Percentiles rank a stretch among this genome's conserved stretches.
Conservation (phyloP, 768 basidiomycete species). For the Lactarius sp. region DNA sequence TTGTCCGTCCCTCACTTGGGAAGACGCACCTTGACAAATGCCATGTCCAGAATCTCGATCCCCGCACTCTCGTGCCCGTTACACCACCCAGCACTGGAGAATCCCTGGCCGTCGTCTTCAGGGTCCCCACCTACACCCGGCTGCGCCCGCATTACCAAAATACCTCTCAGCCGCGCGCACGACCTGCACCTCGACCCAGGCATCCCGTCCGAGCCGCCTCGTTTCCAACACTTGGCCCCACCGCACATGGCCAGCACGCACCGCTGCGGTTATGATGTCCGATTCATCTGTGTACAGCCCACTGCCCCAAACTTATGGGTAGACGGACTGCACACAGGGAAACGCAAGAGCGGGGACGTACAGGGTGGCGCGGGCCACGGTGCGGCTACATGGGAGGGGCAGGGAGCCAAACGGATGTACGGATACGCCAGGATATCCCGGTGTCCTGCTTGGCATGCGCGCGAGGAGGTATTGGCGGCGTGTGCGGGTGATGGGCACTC, state of each 20-base stretch:
- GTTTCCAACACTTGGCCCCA: slow-evolving; percentile 38
- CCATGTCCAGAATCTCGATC: slow-evolving; percentile 62
- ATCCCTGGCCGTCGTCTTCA: slow-evolving; percentile 54
- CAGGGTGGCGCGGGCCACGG: slow-evolving; percentile 41
- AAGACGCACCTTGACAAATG: slow-evolving; percentile 52
- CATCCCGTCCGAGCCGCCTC: slow-evolving; percentile 36
- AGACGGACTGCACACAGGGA: slow-evolving; percentile 48
- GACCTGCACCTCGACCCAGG: slow-evolving; percentile 39
- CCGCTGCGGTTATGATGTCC: slow-evolving; percentile 60
- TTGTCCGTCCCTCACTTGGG: slow-evolving; percentile 23
- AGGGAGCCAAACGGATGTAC: slow-evolving; percentile 56
- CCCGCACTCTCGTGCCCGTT: slow-evolving; percentile 73
- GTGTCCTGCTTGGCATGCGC: slow-evolving; percentile 21
- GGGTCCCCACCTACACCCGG: slow-evolving; percentile 26
- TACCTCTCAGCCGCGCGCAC: slow-evolving; percentile 41
- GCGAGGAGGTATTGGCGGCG: no score
- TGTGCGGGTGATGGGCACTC: no score
- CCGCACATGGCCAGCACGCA: slow-evolving; percentile 54
- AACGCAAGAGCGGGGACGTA: slow-evolving; percentile 57
- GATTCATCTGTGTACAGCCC: slow-evolving; percentile 71
- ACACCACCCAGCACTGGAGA: slow-evolving; percentile 74
- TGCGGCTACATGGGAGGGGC: slow-evolving; percentile 37
- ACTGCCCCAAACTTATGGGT: slow-evolving; percentile 65
- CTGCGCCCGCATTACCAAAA: slow-evolving; percentile 42
- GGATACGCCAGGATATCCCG: slow-evolving; percentile 48